A percentile compares a stretch with the other conserved stretches of the same genome.
Evolutionary conservation across 345 rosid genomes (phyloP).

Genomic region (Murraya paniculata): DNA sequence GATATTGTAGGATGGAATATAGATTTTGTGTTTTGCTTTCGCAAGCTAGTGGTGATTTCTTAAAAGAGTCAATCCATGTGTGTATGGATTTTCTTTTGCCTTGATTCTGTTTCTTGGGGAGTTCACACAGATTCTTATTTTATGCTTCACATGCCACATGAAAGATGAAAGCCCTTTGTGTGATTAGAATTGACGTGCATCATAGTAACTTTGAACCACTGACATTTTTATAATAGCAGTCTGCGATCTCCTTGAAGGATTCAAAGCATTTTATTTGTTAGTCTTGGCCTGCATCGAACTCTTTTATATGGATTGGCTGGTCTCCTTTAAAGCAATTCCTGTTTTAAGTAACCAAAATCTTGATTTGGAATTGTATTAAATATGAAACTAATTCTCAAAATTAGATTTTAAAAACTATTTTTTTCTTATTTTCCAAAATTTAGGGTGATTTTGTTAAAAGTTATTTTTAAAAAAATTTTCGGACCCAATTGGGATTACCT

Average conservation of each 20-base stretch:
- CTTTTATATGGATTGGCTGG: background rate
- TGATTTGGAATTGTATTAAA: too few relatives aligned
- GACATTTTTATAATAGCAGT: background rate
- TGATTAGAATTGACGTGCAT: background rate
- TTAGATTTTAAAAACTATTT: too few relatives aligned
- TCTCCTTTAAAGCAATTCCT: background rate
- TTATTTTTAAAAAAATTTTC: too few relatives aligned
- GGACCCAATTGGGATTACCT: too few relatives aligned
- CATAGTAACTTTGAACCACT: background rate
- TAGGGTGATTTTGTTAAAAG: too few relatives aligned
- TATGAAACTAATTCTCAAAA: too few relatives aligned
- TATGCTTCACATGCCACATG: background rate
- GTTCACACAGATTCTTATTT: background rate
- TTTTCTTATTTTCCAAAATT: too few relatives aligned
- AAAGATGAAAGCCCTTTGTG: background rate
- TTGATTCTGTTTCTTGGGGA: background rate
- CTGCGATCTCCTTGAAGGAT: background rate
- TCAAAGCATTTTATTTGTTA: background rate
- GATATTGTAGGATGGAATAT: background rate
- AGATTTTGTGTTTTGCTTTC: background rate
- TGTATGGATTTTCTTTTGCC: background rate
- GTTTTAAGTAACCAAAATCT: background rate
- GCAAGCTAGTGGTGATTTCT: background rate
- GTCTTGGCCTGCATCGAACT: background rate
- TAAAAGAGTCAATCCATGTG: background rate